phyloP scores from a whole-genome alignment of 108 stramenopile species.

The Nitzschia sp. region DNA sequence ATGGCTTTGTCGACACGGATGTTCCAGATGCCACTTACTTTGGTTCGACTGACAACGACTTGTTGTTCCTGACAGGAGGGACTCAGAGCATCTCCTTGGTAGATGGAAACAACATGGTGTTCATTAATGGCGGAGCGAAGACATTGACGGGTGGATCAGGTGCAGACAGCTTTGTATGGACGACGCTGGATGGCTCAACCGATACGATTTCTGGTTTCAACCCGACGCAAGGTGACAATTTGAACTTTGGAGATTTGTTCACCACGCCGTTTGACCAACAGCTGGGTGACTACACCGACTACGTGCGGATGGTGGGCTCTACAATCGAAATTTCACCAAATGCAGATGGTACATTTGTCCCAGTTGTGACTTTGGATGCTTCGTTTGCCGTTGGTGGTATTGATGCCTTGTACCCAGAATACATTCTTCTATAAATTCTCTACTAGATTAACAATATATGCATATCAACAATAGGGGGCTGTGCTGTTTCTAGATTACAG shows the following conservation, averaged over 20 bases:
- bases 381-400: not conserved
- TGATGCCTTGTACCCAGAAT: not conserved
- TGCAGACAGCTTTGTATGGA: slow-evolving; percentile 8
- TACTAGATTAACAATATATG: too few relatives aligned
- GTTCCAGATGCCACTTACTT: not conserved
- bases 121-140: not conserved
- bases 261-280: not conserved
- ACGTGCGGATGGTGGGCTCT: slow-evolving; percentile 1
- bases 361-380: not conserved
- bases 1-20: not conserved
- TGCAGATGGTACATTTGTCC: not conserved
- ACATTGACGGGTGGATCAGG: not conserved
- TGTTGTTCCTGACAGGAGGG: not conserved
- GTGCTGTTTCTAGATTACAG: too few relatives aligned
- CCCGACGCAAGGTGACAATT: not conserved
- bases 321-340: not conserved
- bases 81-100: not conserved
- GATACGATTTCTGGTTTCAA: slow-evolving; percentile 3
- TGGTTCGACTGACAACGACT: not conserved
- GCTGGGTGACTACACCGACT: not conserved
- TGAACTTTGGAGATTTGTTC: slow-evolving; percentile 6
- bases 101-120: slow-evolving; percentile 2
- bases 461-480: too few relatives aligned
- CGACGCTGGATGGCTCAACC: not conserved
- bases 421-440: not conserved